phyloP scores from a whole-genome alignment of 495 filamentous ascomycete genomes.

The Neurospora pannonica region DNA sequence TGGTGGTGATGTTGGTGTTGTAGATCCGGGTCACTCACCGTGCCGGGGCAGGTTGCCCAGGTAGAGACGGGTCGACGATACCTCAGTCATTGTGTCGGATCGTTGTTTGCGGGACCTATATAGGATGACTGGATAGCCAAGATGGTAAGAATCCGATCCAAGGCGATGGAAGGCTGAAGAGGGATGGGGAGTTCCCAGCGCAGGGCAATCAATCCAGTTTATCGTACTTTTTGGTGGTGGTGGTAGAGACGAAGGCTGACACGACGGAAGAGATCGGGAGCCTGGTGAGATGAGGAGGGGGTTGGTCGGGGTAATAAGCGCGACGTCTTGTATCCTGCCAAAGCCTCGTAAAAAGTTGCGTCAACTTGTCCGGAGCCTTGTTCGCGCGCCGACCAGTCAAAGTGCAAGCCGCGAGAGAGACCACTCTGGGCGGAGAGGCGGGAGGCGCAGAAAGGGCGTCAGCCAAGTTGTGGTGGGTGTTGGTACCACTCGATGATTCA shows the following conservation, averaged over 20 bases:
- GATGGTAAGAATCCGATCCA: not conserved
- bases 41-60: constrained; percentile 94
- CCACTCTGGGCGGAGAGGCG: not conserved
- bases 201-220: not conserved
- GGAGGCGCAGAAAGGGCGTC: not conserved
- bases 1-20: constrained; percentile 20
- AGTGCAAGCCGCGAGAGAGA: not conserved
- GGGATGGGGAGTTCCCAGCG: not conserved
- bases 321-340: not conserved
- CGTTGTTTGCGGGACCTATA: not conserved
- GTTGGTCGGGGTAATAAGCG: not conserved
- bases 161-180: not conserved
- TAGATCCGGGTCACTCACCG: constrained; percentile 53
- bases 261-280: not conserved
- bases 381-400: not conserved
- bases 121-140: constrained; percentile 2
- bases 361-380: not conserved
- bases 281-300: not conserved
- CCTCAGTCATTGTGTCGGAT: constrained; percentile 52
- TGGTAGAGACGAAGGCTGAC: not conserved
- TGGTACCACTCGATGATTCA: not conserved
- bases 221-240: not conserved
- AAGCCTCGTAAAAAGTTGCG: not conserved
- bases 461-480: not conserved
- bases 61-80: constrained; percentile 89